A percentile compares a stretch with the other conserved stretches of the same genome.
These are phyloP conservation scores for Lactifluus rugatus DNA, from an alignment of 768 basidiomycete species.

Conservation along the genomic window DNA sequence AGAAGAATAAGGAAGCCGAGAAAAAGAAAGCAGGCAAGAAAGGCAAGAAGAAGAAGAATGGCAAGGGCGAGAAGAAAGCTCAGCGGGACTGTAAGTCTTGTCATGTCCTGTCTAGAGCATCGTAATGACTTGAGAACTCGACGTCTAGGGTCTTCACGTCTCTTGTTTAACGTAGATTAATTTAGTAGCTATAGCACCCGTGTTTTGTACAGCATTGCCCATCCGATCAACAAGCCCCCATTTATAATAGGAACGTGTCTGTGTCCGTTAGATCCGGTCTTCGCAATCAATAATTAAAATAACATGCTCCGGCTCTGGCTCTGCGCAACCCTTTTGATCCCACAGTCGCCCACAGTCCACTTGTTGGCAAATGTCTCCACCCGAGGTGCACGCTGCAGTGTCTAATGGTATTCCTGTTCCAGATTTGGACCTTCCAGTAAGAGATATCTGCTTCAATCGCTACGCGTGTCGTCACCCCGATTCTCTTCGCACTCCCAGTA, in stretches of 20 bases:
- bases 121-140: neutral
- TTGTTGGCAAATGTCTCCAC: neutral
- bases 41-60: neutral
- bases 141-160: slow-evolving; percentile 4
- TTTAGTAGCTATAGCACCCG: too few relatives aligned
- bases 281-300: neutral
- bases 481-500: slow-evolving; percentile 25
- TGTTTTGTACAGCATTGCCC: too few relatives aligned
- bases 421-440: slow-evolving; percentile 32
- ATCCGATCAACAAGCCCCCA: too few relatives aligned
- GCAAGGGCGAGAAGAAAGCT: neutral
- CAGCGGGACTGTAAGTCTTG: neutral
- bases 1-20: too few relatives aligned
- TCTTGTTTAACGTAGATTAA: too few relatives aligned
- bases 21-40: neutral
- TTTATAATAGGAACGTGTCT: too few relatives aligned
- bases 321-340: neutral
- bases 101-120: neutral
- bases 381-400: neutral
- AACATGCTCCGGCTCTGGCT: neutral
- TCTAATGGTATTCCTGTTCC: slow-evolving; percentile 36
- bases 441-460: slow-evolving; percentile 12
- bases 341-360: neutral
- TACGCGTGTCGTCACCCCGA: neutral
- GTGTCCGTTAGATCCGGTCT: too few relatives aligned